A percentile compares a stretch with the other conserved stretches of the same genome.
Evolutionary conservation across 805 yeast species (phyloP).

Genomic region (Candida manassasensis): DNA sequence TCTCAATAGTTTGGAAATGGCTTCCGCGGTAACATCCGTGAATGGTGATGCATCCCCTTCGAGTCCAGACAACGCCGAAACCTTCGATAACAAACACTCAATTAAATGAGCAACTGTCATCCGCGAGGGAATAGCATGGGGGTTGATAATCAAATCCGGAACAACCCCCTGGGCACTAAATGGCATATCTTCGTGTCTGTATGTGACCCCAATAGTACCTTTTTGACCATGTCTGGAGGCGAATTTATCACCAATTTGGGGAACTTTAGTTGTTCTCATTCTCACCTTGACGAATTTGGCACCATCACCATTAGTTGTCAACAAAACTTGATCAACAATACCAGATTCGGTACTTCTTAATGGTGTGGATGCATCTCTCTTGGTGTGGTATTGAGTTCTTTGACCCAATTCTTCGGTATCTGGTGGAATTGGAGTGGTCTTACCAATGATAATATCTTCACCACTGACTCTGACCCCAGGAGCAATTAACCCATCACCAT

Average conservation of each 20-base stretch:
- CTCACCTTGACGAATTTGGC: constrained; percentile 95
- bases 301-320: constrained; percentile 98
- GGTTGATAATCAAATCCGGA: constrained; percentile 95
- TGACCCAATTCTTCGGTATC: constrained; percentile 98
- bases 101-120: constrained; percentile 99
- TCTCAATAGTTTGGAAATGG: constrained; percentile 84
- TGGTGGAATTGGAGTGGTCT: constrained; percentile 98
- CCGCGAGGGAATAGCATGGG: constrained; percentile 99
- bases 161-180: constrained; percentile 93
- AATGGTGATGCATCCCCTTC: constrained; percentile 99
- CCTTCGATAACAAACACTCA: constrained; percentile 94
- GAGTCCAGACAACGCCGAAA: constrained; percentile 87
- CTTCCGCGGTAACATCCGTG: constrained; percentile 97
- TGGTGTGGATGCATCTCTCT: constrained; percentile 98
- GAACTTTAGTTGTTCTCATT: constrained; percentile 97
- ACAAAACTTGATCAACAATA: constrained; percentile 94
- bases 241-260: constrained; percentile 98
- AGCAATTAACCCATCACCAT: constrained; percentile 95
- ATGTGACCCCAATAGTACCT: constrained; percentile 99
- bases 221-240: constrained; percentile 99
- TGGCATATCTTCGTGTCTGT: constrained; percentile 98
- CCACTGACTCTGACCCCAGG: constrained; percentile 99
- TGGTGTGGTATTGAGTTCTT: constrained; percentile 96
- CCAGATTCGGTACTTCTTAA: constrained; percentile 95
- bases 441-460: constrained; percentile 97